Evolutionary conservation across 306 rosid genomes (phyloP).

Genomic region (Quercus suber): DNA sequence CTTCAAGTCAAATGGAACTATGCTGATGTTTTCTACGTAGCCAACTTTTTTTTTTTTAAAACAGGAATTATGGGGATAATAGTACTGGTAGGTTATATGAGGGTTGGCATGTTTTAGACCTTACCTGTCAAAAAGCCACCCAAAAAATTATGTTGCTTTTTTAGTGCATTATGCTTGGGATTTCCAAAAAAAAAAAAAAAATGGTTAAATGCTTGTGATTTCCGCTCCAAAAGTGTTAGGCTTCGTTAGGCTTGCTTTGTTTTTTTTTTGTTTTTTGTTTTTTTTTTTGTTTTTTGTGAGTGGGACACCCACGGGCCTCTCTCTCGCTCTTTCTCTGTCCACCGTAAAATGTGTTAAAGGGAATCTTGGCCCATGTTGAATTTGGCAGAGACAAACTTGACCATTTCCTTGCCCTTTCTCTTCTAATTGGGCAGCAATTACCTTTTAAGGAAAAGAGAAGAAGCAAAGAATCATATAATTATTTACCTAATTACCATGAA

Average conservation of each 20-base stretch:
- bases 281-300: not conserved
- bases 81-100: not conserved
- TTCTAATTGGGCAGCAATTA: not conserved
- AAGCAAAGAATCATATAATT: too few relatives aligned
- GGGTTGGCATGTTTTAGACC: conserved; percentile 32
- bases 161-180: conserved; percentile 22
- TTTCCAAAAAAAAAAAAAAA: too few relatives aligned
- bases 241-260: conserved; percentile 28
- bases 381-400: not conserved
- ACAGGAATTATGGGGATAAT: too few relatives aligned
- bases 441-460: not conserved
- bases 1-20: too few relatives aligned
- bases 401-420: not conserved
- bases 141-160: conserved; percentile 18
- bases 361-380: not conserved
- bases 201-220: conserved; percentile 13
- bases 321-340: not conserved
- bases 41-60: too few relatives aligned
- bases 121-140: conserved; percentile 4
- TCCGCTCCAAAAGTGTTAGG: conserved; percentile 5
- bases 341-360: not conserved
- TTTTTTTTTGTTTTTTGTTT: not conserved
- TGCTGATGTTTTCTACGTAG: too few relatives aligned
- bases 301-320: conserved; percentile 9
- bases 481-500: too few relatives aligned